These are phyloP conservation scores for Coccomyxa subellipsoidea DNA, from an alignment of 163 green algal species.

Conservation along the genomic window DNA sequence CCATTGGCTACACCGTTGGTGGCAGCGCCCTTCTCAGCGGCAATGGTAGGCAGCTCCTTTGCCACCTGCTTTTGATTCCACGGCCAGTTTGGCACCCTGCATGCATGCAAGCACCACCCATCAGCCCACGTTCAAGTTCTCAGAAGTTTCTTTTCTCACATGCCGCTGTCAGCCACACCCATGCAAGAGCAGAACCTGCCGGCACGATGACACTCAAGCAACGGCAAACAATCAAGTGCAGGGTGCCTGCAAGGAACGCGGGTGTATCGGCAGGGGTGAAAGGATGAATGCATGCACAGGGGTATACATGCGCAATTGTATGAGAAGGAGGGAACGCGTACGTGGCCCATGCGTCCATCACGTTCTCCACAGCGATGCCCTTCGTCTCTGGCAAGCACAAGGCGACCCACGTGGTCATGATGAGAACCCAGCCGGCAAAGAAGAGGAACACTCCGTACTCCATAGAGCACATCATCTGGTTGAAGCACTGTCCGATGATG, in stretches of 20 bases:
- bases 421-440: slow-evolving; percentile 23
- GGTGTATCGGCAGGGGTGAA: background rate
- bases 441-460: slow-evolving; percentile 17
- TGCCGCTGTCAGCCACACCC: too few species aligned
- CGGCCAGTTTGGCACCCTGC: background rate
- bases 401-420: slow-evolving; percentile 20
- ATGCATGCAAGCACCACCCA: background rate
- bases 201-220: too few species aligned
- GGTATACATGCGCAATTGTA: too few species aligned
- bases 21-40: background rate
- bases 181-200: too few species aligned
- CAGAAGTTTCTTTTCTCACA: too few species aligned
- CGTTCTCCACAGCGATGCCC: background rate
- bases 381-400: slow-evolving; percentile 59
- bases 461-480: slow-evolving; percentile 2
- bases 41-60: background rate
- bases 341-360: background rate
- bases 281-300: background rate
- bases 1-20: too few species aligned
- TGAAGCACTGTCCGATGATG: slow-evolving; percentile 8
- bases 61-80: background rate
- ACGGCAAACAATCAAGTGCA: too few species aligned
- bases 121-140: too few species aligned
- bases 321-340: background rate
- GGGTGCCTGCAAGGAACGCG: too few species aligned